Percentiles rank a stretch among this genome's conserved stretches.
phyloP scores from a whole-genome alignment of 306 rosid genomes.

The Purshia tridentata region DNA sequence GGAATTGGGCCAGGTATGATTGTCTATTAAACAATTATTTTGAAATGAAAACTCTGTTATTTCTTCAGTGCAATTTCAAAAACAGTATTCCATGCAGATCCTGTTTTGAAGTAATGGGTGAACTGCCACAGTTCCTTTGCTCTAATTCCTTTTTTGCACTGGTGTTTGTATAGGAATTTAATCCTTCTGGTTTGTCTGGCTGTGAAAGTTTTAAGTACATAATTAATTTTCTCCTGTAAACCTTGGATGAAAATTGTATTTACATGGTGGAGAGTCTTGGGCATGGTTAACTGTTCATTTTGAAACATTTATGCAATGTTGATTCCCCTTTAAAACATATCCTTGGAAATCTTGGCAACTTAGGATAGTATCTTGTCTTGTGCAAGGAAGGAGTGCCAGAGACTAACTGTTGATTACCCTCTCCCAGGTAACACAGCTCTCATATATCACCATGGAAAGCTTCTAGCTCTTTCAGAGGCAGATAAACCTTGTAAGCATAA shows the following conservation, averaged over 20 bases:
- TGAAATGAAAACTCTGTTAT: neutral
- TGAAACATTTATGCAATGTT: neutral
- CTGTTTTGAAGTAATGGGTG: neutral
- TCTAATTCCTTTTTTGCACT: neutral
- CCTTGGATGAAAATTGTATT: neutral
- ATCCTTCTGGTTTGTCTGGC: neutral
- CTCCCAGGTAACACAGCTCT: constrained; percentile 86
- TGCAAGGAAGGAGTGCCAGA: constrained; percentile 12
- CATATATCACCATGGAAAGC: constrained; percentile 83
- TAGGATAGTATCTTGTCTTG: neutral
- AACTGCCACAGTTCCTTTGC: neutral
- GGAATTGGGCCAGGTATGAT: constrained; percentile 74
- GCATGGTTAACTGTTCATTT: neutral
- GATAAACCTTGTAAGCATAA: constrained; percentile 88
- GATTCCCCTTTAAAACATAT: neutral
- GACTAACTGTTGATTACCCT: constrained; percentile 32
- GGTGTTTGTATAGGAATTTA: too few relatives aligned
- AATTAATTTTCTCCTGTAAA: too few relatives aligned
- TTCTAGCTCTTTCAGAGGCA: constrained; percentile 85
- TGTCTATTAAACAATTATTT: neutral
- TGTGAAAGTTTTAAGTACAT: neutral
- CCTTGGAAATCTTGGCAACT: neutral
- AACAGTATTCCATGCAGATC: neutral
- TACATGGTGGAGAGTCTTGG: neutral
- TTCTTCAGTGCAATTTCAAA: neutral